Percentiles rank a stretch among this genome's conserved stretches.
phyloP scores from a whole-genome alignment of 2,329 filamentous ascomycete species.

The Verticillium isaacii region DNA sequence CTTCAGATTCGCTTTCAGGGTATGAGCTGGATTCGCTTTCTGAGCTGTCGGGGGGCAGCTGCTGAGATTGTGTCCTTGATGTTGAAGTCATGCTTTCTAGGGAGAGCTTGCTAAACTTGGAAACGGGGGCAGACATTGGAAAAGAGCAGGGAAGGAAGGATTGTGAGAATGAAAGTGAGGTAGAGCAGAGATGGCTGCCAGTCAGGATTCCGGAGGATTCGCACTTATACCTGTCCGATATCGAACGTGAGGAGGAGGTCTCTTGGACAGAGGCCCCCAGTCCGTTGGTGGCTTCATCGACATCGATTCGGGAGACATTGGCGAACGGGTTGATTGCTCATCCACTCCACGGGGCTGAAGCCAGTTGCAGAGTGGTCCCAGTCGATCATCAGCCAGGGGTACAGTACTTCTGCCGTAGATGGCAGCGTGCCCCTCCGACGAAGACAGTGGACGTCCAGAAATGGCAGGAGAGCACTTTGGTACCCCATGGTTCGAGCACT shows the following conservation, averaged over 20 bases:
- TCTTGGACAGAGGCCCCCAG: background rate
- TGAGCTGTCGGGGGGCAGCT: conserved; percentile 15
- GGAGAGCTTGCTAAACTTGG: conserved; percentile 35
- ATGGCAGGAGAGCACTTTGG: background rate
- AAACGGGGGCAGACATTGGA: conserved; percentile 28
- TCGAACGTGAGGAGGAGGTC: background rate
- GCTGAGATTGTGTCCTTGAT: conserved; percentile 24
- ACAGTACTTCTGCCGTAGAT: background rate
- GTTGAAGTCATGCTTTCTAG: conserved; percentile 32
- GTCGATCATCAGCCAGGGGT: background rate
- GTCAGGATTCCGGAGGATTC: background rate
- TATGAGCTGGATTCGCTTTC: conserved; percentile 20
- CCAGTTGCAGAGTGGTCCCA: background rate
- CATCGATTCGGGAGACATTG: background rate
- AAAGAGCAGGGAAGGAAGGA: conserved; percentile 9
- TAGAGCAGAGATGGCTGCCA: background rate
- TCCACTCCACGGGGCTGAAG: background rate
- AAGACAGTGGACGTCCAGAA: background rate
- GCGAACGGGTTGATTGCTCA: background rate
- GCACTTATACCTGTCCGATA: background rate
- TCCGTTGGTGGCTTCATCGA: background rate
- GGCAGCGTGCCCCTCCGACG: background rate
- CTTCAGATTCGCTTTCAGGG: conserved; percentile 19
- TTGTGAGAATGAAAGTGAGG: background rate
- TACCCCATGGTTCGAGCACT: background rate